Base-by-base conservation (phyloP, 228 moss, liverwort and hornwort species). In the Sphagnum magellanicum region DNA sequence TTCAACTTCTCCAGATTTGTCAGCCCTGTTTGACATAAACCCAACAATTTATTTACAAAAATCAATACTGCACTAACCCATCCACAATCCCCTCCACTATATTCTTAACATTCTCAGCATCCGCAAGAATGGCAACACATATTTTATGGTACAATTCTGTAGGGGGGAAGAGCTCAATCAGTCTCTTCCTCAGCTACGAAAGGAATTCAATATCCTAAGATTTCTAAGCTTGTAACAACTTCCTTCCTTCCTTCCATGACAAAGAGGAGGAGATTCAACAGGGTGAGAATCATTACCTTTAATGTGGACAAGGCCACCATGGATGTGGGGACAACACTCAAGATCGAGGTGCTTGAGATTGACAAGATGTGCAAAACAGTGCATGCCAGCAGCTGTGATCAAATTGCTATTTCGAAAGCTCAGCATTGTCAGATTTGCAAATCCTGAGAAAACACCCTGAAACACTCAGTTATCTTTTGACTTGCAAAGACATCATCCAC, bases 291-390 rank as follows among this genome's bases (percentile, higher is more conserved):
- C 32, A 32, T 32, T 49, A 88, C 93, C 84, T 79, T 76, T 85
- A 48, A 93, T 79, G 70, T 95, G 80, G 64, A 84, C 68, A 16
- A 95, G 88, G 60, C 95, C 95, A 65, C 92, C 92, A 63, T 95
- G 80, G 60, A 95, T 88, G 65, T 11, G 65, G 46, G 90, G 83
- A 76, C 95, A 95, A 66, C 83, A 78, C 74, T 95, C 92, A 68
- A 95, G 79, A 71, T 95, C 95, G 59, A 95, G 92, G 74, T 70
- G 72, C 71, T 83, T 92, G 53, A 95, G 85, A 74, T 81, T 92
- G 59, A 88, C 83, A 68, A 95, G 87, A 75, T 81, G 74, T 65
- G 80, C 73, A 13, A 95, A 88, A 70, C 85, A 74, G 11, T 79
- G 78, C 92, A 95, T 79, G 73, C 92, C 95, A 77, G 74, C 81